These are phyloP conservation scores for Russula compacta DNA, from an alignment of 768 basidiomycete genomes.

Conservation along the genomic window DNA sequence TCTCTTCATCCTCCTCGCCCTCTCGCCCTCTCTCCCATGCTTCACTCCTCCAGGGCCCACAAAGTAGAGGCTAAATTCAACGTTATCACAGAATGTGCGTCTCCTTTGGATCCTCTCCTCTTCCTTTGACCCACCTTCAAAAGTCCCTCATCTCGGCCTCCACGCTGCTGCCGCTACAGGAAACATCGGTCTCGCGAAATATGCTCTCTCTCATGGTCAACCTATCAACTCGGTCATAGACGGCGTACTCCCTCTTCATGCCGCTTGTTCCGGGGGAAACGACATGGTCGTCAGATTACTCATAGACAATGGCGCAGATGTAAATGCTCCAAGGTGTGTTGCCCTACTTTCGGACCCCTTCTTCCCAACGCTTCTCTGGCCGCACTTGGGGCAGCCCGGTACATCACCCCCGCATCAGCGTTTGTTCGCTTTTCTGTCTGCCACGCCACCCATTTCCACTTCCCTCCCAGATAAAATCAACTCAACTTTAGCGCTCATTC, in stretches of 20 bases:
- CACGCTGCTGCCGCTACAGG: constrained; percentile 76
- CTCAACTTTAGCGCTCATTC: not conserved
- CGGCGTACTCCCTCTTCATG: constrained; percentile 94
- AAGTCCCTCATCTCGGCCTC: constrained; percentile 69
- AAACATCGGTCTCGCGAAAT: constrained; percentile 87
- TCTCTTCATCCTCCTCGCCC: not conserved
- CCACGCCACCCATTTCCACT: not conserved
- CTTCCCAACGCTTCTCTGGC: not conserved
- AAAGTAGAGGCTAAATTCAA: constrained; percentile 43
- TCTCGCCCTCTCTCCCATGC: constrained; percentile 24
- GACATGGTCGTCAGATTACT: constrained; percentile 81
- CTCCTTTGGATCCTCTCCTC: not conserved
- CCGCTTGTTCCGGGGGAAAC: constrained; percentile 85
- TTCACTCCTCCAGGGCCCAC: constrained; percentile 29
- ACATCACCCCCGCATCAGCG: not conserved
- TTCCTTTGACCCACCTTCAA: not conserved
- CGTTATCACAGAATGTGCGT: constrained; percentile 44
- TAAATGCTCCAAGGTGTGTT: constrained; percentile 83
- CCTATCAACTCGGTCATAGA: constrained; percentile 94
- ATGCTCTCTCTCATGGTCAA: constrained; percentile 88
- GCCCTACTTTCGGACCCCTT: not conserved
- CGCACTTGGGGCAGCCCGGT: not conserved
- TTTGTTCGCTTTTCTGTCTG: not conserved
- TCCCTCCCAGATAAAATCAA: not conserved
- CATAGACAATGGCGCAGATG: constrained; percentile 93